Evolutionary conservation across 495 filamentous ascomycete genomes (phyloP), one percentile per base, ranked within the genome.

Genomic region (Aspergillus panamensis): DNA sequence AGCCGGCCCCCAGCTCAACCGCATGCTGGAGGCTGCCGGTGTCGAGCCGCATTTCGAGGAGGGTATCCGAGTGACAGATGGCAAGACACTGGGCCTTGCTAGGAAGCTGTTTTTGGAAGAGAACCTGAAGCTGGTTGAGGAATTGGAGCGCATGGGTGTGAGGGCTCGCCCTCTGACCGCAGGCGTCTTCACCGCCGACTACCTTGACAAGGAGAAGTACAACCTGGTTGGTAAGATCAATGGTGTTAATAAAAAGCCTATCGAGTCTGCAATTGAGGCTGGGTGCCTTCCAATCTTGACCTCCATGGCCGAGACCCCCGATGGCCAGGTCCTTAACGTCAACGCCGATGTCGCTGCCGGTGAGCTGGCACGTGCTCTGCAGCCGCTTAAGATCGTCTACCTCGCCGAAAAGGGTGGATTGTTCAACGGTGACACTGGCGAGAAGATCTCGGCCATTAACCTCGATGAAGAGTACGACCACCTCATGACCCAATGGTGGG

Each of bases 381-480:
- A 97, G 75, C 94, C 94, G 31, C 77, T 97, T 64, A 98, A 98
- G 85, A 96, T 97, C 47, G 92, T 98, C 48, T 98, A 97, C 73
- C 84, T 98, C 17, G 95, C 91, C 30, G 94, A 98, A 79, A 97
- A 97, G 81, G 94, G 94, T 37, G 94, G 94, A 16, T 76, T 98
- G 32, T 96, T 96, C 75, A 91, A 97, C 68, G 92, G 90, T 54
- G 90, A 94, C 58, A 91, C 88, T 13, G 88, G 89, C 45, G 89
- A 96, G 78, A 96, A 96, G 80, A 97, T 98, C 64, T 96, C 92
- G 8, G 91, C 86, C 50, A 98, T 98, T 69, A 97, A 98, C 77
- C 82, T 98, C 20, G 94, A 98, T 65, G 93, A 98, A 75, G 94
- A 98, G 73, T 98, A 88, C 69, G 95, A 96, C 14, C 82, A 91